Percentiles rank a stretch among this genome's conserved stretches.
These are phyloP conservation scores for Neonectria hederae DNA, from an alignment of 2,329 filamentous ascomycete genomes.

Conservation along the genomic window DNA sequence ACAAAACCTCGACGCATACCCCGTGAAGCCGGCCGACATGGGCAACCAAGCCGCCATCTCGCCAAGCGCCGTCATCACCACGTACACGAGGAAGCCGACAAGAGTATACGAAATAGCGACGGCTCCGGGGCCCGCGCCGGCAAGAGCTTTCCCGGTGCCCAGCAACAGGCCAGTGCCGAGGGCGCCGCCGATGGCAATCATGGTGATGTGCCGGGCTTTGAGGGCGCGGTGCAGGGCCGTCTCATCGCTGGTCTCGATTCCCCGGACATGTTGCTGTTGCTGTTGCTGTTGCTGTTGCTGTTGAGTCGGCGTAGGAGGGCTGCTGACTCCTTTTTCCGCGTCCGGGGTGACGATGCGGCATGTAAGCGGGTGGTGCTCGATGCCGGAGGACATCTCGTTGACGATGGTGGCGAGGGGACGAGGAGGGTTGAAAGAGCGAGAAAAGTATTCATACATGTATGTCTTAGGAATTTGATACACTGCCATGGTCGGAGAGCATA, in stretches of 20 bases:
- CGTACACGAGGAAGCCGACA: constrained; percentile 77
- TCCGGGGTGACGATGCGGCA: background rate
- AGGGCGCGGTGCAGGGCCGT: constrained; percentile 61
- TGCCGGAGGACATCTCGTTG: background rate
- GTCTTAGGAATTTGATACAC: background rate
- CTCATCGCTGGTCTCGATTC: constrained; percentile 59
- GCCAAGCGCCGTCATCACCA: constrained; percentile 83
- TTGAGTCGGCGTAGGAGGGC: background rate
- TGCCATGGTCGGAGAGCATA: background rate
- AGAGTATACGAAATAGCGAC: constrained; percentile 76
- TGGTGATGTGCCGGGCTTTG: constrained; percentile 64
- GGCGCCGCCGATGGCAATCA: constrained; percentile 77
- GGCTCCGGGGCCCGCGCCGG: constrained; percentile 66
- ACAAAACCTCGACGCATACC: constrained; percentile 81
- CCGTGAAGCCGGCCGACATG: constrained; percentile 80
- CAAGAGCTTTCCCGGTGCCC: constrained; percentile 66
- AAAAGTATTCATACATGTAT: background rate
- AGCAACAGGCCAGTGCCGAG: constrained; percentile 79
- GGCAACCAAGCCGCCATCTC: constrained; percentile 89
- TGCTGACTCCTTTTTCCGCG: background rate
- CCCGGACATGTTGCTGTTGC: constrained; percentile 28
- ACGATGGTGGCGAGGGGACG: background rate
- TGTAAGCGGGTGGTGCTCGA: background rate
- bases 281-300: background rate
- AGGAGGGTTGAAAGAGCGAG: background rate